Evolutionary conservation across 371 early-diverging fungal species (phyloP).

Genomic region (Apophysomyces variabilis): DNA sequence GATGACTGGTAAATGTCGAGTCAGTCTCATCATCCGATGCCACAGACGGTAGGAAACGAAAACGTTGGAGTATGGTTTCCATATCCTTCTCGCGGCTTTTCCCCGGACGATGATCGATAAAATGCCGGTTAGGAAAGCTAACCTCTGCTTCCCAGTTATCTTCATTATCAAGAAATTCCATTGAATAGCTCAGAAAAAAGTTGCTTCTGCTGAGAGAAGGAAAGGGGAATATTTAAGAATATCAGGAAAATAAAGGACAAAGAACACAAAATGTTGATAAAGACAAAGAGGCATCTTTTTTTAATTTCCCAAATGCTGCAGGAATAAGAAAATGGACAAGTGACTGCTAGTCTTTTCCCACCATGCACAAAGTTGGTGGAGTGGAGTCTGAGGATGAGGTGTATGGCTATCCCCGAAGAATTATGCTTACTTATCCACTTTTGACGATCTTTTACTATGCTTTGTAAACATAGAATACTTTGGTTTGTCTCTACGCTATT

Average conservation of each 20-base stretch:
- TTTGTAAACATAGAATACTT: too few relatives aligned
- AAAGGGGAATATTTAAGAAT: slow-evolving; percentile 3
- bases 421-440: too few relatives aligned
- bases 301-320: too few relatives aligned
- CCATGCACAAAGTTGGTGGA: too few relatives aligned
- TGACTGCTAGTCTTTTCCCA: slow-evolving; percentile 1
- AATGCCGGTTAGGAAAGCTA: neutral
- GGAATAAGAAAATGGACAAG: neutral
- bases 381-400: too few relatives aligned
- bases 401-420: too few relatives aligned
- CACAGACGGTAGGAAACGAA: neutral
- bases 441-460: too few relatives aligned
- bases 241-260: neutral
- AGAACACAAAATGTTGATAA: neutral
- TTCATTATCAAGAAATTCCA: neutral
- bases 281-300: too few relatives aligned
- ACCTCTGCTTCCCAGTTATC: slow-evolving; percentile 5
- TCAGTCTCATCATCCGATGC: slow-evolving; percentile 28
- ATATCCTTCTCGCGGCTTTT: neutral
- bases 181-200: neutral
- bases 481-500: too few relatives aligned
- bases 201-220: neutral
- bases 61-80: neutral
- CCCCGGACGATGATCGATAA: neutral
- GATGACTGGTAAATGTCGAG: slow-evolving; percentile 30